Evolutionary conservation across 2,329 filamentous ascomycete genomes (phyloP).

Genomic region (Chaetomium strumarium): DNA sequence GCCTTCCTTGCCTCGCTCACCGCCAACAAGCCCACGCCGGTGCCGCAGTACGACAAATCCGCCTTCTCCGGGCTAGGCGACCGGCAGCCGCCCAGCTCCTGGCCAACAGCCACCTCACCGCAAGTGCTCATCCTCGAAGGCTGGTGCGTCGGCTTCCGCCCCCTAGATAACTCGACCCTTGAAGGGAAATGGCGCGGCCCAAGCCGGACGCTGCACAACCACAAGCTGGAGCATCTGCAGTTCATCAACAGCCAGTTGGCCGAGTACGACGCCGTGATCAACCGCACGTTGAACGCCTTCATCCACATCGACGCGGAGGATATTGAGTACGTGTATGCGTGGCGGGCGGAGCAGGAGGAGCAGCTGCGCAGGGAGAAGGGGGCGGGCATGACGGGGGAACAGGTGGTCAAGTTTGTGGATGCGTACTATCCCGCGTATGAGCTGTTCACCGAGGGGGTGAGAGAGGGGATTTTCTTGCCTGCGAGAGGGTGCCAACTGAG

Average conservation of each 20-base stretch:
- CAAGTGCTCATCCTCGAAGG: constrained; percentile 76
- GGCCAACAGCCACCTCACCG: constrained; percentile 43
- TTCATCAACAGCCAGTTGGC: constrained; percentile 45
- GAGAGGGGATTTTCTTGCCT: constrained; percentile 48
- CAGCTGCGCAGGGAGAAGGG: constrained; percentile 61
- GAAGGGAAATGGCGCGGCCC: constrained; percentile 45
- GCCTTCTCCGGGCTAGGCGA: constrained; percentile 71
- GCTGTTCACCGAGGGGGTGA: constrained; percentile 56
- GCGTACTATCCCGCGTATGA: constrained; percentile 68
- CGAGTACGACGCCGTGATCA: constrained; percentile 45
- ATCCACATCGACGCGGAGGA: constrained; percentile 65
- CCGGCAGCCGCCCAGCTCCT: constrained; percentile 55
- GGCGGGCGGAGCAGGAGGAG: constrained; percentile 76
- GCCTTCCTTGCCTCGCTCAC: constrained; percentile 57
- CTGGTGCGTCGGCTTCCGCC: constrained; percentile 82
- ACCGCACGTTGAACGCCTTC: constrained; percentile 47
- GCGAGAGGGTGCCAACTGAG: constrained; percentile 51
- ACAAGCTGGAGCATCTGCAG: constrained; percentile 44
- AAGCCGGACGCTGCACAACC: constrained; percentile 40
- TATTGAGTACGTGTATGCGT: constrained; percentile 70
- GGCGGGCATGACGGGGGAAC: constrained; percentile 73
- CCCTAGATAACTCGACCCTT: constrained; percentile 48
- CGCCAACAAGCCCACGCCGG: constrained; percentile 41
- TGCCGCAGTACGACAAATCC: constrained; percentile 82
- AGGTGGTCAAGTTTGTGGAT: constrained; percentile 69